phyloP scores from a whole-genome alignment of 2,329 filamentous ascomycete species.

The Aspergillus neoniger region DNA sequence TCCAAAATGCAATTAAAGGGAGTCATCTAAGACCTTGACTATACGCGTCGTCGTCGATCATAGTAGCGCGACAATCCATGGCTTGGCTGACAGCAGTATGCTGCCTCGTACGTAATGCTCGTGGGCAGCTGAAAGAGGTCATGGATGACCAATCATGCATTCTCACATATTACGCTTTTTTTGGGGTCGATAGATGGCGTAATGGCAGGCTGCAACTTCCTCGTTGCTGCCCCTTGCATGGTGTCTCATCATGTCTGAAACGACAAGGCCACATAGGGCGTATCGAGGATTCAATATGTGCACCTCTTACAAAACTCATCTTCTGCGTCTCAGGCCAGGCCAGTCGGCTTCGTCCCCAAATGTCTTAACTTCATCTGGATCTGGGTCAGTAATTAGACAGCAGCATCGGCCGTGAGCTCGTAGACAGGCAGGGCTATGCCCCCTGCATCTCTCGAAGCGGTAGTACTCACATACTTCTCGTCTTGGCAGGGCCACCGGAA shows the following conservation, averaged over 20 bases:
- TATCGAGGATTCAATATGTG: background rate
- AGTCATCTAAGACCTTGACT: background rate
- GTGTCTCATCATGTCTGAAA: background rate
- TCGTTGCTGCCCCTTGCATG: constrained; percentile 5
- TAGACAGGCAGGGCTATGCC: background rate
- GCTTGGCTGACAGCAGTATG: background rate
- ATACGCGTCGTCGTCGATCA: background rate
- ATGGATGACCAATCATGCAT: background rate
- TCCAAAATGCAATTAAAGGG: background rate
- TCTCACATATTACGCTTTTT: constrained; percentile 1
- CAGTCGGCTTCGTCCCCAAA: background rate
- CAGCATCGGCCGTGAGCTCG: background rate
- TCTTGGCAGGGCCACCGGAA: constrained; percentile 1
- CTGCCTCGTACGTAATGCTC: background rate
- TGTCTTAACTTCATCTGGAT: background rate
- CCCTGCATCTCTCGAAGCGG: background rate
- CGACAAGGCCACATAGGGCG: background rate
- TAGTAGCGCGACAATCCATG: background rate
- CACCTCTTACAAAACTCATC: background rate
- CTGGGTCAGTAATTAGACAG: background rate
- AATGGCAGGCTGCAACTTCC: background rate
- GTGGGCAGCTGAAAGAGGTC: background rate
- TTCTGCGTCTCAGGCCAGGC: background rate
- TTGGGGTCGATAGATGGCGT: background rate
- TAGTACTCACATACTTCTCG: background rate